phyloP scores from a whole-genome alignment of 1,284 basidiomycete genomes.

The Pterulicium gracile region DNA sequence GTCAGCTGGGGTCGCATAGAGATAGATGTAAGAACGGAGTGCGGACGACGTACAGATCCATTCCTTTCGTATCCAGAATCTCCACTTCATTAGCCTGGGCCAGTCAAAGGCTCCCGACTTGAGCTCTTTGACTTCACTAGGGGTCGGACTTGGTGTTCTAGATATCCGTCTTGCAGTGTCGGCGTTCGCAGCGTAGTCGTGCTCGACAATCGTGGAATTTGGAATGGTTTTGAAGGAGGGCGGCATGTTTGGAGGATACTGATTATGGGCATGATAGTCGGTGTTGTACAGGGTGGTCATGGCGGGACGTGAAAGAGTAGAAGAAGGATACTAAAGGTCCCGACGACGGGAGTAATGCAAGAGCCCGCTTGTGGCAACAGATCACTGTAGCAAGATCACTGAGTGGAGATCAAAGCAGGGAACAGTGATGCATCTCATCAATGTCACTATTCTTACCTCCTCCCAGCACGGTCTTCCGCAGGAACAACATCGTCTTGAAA shows the following conservation, averaged over 20 bases:
- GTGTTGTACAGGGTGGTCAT: not conserved
- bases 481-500: too few relatives aligned
- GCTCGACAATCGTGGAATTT: not conserved
- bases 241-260: not conserved
- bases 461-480: too few relatives aligned
- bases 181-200: not conserved
- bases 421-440: too few relatives aligned
- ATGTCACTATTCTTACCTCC: too few relatives aligned
- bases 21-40: constrained; percentile 7
- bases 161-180: not conserved
- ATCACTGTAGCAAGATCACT: too few relatives aligned
- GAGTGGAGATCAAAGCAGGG: too few relatives aligned
- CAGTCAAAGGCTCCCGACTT: constrained; percentile 31
- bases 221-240: too few relatives aligned
- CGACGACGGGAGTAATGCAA: not conserved
- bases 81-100: constrained; percentile 27
- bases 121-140: constrained; percentile 40
- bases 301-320: not conserved
- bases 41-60: constrained; percentile 37
- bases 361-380: not conserved
- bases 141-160: constrained; percentile 50
- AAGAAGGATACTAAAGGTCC: too few relatives aligned
- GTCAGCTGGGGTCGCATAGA: not conserved
- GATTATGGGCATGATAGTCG: too few relatives aligned
- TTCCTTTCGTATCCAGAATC: constrained; percentile 37